phyloP scores from a whole-genome alignment of 129 eudicot genomes.

The Saussurea involucrata region DNA sequence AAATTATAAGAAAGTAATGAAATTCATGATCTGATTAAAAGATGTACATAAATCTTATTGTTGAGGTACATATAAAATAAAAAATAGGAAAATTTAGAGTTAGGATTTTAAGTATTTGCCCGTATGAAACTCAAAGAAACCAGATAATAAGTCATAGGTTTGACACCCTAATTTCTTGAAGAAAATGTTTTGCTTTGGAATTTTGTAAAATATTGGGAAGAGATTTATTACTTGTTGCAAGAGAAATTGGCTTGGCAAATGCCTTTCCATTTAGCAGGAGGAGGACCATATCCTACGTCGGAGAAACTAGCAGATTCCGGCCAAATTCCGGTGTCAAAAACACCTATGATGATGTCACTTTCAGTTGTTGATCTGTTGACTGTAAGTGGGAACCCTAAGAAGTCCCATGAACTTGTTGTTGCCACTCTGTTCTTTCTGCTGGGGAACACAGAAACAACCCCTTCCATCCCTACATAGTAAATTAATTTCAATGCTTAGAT shows the following conservation, averaged over 20 bases:
- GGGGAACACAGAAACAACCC: slow-evolving; percentile 28
- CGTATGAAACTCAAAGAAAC: too few species aligned
- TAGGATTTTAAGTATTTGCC: too few species aligned
- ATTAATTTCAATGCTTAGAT: neutral
- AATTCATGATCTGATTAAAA: too few species aligned
- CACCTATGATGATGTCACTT: slow-evolving; percentile 24
- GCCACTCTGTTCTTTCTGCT: slow-evolving; percentile 19
- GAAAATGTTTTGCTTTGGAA: too few species aligned
- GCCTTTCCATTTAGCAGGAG: slow-evolving; percentile 37
- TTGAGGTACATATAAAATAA: too few species aligned
- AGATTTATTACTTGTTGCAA: slow-evolving; percentile 27
- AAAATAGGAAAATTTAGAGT: too few species aligned
- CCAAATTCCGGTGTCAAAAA: slow-evolving; percentile 31
- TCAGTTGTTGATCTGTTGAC: slow-evolving; percentile 9
- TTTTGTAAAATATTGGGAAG: too few species aligned
- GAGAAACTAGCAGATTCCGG: slow-evolving; percentile 26
- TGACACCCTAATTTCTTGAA: too few species aligned
- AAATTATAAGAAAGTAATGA: too few species aligned
- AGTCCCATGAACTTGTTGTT: slow-evolving; percentile 37
- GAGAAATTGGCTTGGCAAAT: slow-evolving; percentile 23
- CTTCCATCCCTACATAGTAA: slow-evolving; percentile 16
- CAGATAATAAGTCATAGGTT: too few species aligned
- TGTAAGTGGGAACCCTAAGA: slow-evolving; percentile 27
- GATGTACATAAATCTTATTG: too few species aligned
- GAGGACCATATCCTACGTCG: slow-evolving; percentile 24